phyloP scores from a whole-genome alignment of 371 early-diverging fungal genomes.

The Mucor velutinosus region DNA sequence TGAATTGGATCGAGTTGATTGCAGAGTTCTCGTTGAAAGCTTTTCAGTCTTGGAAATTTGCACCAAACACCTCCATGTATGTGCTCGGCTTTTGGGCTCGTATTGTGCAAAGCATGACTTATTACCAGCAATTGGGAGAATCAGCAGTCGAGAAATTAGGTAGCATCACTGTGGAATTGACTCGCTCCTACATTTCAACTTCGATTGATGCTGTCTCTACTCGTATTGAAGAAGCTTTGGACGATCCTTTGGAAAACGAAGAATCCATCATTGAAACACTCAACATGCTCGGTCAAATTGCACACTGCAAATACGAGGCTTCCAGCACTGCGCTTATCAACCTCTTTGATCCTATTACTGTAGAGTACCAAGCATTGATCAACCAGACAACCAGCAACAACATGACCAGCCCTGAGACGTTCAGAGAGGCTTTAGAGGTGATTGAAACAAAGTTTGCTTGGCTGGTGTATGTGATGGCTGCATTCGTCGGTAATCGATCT shows the following conservation, averaged over 20 bases:
- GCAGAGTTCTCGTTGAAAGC: conserved; percentile 78
- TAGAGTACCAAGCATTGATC: conserved; percentile 61
- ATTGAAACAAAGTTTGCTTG: conserved; percentile 78
- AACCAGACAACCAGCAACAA: conserved; percentile 7
- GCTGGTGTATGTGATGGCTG: conserved; percentile 80
- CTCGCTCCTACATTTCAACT: conserved; percentile 57
- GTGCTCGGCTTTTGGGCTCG: conserved; percentile 87
- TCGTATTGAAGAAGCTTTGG: conserved; percentile 63
- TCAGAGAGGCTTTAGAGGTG: conserved; percentile 51
- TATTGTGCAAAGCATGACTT: conserved; percentile 67
- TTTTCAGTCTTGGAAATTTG: conserved; percentile 71
- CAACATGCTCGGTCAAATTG: conserved; percentile 74
- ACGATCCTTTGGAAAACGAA: conserved; percentile 77
- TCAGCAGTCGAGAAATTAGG: conserved; percentile 49
- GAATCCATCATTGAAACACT: conserved; percentile 71
- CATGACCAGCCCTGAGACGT: conserved; percentile 28
- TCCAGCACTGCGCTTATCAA: conserved; percentile 58
- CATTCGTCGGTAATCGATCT: conserved; percentile 66
- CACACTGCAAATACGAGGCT: conserved; percentile 73
- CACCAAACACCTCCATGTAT: conserved; percentile 70
- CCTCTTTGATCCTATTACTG: conserved; percentile 67
- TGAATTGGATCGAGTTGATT: conserved; percentile 73
- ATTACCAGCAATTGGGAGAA: conserved; percentile 47
- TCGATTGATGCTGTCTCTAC: conserved; percentile 60
- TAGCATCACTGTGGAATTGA: conserved; percentile 43